Base-by-base conservation (phyloP, 305 asterid species). In the Euphrasia arctica region DNA sequence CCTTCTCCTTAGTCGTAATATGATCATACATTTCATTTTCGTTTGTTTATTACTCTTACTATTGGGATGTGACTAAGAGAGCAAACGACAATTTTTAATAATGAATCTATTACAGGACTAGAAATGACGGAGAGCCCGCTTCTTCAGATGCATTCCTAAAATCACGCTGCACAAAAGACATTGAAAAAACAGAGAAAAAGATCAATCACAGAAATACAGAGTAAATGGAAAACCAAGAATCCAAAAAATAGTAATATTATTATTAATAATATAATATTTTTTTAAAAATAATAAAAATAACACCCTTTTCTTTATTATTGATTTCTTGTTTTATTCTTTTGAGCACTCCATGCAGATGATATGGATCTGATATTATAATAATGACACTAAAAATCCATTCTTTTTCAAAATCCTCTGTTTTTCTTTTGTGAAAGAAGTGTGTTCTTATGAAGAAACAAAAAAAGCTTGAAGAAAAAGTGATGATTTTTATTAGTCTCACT, bases 131-230 rank as follows among this genome's bases (percentile, higher is more conserved):
- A 32, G 48, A 43, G 80, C 49, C 88, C 83, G 81, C 72, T 72
- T 77, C 77, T 79, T 75, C 78, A 76, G 77, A 72, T 63, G 60
- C 68, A 79, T 62, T 63, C 80, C 80, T 79, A 64, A 70, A 66
- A 55, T 67, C 75, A 12, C 70, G 80, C 80, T 64, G 56, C 75
- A 61, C 74, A 22, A 67, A 67, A 70, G 56, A 36, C 50, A 51
- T 56, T 28, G 42, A 22, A 34, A 15, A 41, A 34, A 54, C 9
- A 5, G 10, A 36, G 49, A 59, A 68, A 47, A 27, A 4, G 59
- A 49, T 68, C 58, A 42, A 32, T 39, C 9, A 45, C 18, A 12
- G 22, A 64, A 13, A 62, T 13, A 22, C 1, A 29, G 54, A 34
- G 55, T 27, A 52, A 42, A 18, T 1, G 52, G 58, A 52, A 27